Evolutionary conservation across 169 alveolate genomes (phyloP), one percentile per base, ranked within the genome.

Genomic region (Cryptosporidium sp.): DNA sequence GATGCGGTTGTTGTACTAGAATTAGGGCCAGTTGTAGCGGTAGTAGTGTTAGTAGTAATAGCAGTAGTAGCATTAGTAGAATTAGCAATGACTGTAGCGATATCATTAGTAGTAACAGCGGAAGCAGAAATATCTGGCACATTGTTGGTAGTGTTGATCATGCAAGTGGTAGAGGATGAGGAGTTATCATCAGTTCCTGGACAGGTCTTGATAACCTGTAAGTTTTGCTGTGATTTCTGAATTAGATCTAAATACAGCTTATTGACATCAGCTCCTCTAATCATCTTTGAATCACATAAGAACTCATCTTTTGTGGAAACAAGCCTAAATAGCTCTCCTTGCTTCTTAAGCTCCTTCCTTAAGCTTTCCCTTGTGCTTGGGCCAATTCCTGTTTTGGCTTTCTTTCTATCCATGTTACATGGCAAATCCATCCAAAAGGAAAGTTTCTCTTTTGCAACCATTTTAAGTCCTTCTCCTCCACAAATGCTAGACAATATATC

Each of bases 301-400:
- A 62, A 80, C n/a, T 80, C 89, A 42, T 80, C 89, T 31, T 80
- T 80, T 16, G 89, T 80, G 51, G 89, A 60, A 12, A 62, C 89
- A 18, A 80, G 68, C 62, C 89, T 80, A n/a, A 80, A 80, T 0
- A 65, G 70, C 35, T 80, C 89, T 12, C 89, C 89, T 48, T 80
- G 89, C 33, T 80, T 80, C 29, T 80, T 80, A 23, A 80, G 62
- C 52, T 80, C 89, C 18, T 80, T 80, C 26, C 89, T 61, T 29
- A 80, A 37, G 62, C 75, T 80, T 48, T 80, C 89, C 16, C 89
- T 58, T 5, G 89, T 80, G 39, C 60, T 80, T 21, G 89, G 89
- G 9, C 89, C 89, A 23, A 80, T 65, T 33, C 89, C 89, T 4
- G 89, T 80, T 18, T 61, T 80, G 10, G 89, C 89, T 23, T 80